Percentiles rank a stretch among this genome's conserved stretches.
phyloP scores from a whole-genome alignment of 805 yeast species.

The Sugiyamaella valdiviana region DNA sequence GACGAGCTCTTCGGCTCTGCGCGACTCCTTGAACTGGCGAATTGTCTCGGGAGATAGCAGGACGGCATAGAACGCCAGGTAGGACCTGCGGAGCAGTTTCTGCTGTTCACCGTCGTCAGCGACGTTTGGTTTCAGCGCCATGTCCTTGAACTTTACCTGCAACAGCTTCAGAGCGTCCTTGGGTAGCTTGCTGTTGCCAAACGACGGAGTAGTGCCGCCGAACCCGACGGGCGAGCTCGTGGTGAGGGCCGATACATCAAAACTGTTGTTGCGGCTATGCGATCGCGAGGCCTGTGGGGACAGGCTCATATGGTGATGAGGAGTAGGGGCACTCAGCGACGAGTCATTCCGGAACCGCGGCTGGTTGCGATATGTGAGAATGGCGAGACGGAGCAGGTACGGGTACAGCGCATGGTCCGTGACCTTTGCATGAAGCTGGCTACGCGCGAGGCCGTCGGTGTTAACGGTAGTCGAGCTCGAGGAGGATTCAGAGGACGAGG shows the following conservation, averaged over 20 bases:
- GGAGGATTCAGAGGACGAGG: not conserved
- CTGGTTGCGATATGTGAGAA: constrained; percentile 57
- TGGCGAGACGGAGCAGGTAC: constrained; percentile 46
- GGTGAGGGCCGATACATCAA: not conserved
- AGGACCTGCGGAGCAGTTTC: constrained; percentile 49
- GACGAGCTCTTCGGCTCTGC: constrained; percentile 31
- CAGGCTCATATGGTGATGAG: not conserved
- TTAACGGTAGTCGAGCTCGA: too few species aligned
- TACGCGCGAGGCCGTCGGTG: not conserved
- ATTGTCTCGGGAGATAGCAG: constrained; percentile 43
- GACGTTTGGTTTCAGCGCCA: constrained; percentile 24
- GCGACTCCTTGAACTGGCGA: constrained; percentile 33
- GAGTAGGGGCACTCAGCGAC: not conserved
- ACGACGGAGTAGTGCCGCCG: constrained; percentile 18
- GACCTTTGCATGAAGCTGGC: constrained; percentile 9
- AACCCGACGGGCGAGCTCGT: not conserved
- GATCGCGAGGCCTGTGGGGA: not conserved
- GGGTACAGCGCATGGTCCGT: constrained; percentile 37
- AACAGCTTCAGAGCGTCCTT: constrained; percentile 28
- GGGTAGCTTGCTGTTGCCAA: constrained; percentile 25
- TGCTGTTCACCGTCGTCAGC: constrained; percentile 20
- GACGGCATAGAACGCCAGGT: constrained; percentile 59
- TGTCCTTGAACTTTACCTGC: constrained; percentile 30
- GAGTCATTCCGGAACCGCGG: constrained; percentile 49
- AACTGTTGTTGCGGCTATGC: not conserved